Evolutionary conservation across 768 basidiomycete genomes (phyloP).

Genomic region (Boletus pseudopeckii): DNA sequence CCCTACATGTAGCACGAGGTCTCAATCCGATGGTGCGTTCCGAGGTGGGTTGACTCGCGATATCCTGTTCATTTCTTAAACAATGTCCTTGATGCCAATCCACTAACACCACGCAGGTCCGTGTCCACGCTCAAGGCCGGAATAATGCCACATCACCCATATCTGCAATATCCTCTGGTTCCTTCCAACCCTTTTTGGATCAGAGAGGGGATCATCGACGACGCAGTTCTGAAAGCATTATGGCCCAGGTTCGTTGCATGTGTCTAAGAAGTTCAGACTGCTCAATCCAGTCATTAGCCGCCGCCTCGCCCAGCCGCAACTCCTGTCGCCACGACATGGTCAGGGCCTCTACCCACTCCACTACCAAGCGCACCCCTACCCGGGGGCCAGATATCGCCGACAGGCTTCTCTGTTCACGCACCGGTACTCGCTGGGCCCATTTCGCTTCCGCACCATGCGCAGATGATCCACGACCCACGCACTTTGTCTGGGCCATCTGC

Average conservation of each 20-base stretch:
- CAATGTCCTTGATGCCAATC: not conserved
- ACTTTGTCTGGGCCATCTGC: constrained; percentile 1
- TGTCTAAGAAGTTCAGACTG: not conserved
- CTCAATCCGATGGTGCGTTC: constrained; percentile 4
- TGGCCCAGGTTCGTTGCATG: constrained; percentile 19
- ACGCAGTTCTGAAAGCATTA: constrained; percentile 14
- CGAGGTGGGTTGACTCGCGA: constrained; percentile 8
- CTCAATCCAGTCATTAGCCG: constrained; percentile 8
- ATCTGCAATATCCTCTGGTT: not conserved
- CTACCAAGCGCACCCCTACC: constrained; percentile 9
- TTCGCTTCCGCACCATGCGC: constrained; percentile 4
- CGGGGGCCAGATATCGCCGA: constrained; percentile 6
- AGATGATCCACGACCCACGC: not conserved
- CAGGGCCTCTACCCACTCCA: constrained; percentile 21
- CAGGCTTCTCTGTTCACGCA: constrained; percentile 10
- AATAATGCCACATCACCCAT: constrained; percentile 6
- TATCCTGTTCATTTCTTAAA: not conserved
- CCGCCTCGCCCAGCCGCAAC: constrained; percentile 9
- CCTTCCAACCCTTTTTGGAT: constrained; percentile 1
- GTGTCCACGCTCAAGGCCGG: constrained; percentile 2
- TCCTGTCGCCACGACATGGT: constrained; percentile 15
- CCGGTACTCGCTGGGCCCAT: constrained; percentile 6
- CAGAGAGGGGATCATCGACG: constrained; percentile 9
- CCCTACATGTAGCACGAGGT: not conserved
- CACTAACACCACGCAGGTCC: not conserved